Evolutionary conservation across 2,329 filamentous ascomycete species (phyloP).

Genomic region (Sporothrix inflata): DNA sequence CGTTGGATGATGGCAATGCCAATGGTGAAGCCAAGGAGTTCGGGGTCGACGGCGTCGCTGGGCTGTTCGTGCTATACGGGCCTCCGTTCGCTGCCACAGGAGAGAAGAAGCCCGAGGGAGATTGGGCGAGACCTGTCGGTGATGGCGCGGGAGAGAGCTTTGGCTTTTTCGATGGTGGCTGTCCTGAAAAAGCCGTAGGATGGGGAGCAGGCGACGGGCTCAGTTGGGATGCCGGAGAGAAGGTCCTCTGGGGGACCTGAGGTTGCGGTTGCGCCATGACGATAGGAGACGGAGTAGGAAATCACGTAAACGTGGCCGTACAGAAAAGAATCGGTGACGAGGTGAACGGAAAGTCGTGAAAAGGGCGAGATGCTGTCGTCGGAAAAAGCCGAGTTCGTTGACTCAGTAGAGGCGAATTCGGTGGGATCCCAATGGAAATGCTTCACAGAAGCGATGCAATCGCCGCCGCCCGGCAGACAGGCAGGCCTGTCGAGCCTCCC

Average conservation of each 20-base stretch:
- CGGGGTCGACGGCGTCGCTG: constrained; percentile 33
- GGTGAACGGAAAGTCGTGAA: neutral
- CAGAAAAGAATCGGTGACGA: neutral
- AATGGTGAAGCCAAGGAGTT: constrained; percentile 34
- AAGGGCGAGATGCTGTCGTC: neutral
- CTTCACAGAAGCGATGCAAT: neutral
- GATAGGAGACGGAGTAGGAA: neutral
- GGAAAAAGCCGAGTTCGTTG: neutral
- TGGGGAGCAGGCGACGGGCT: constrained; percentile 33
- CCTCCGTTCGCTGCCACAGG: constrained; percentile 13
- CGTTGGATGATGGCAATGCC: constrained; percentile 31
- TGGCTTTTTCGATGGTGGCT: constrained; percentile 36
- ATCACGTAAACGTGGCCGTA: neutral
- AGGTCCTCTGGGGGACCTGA: constrained; percentile 42
- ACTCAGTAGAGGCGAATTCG: neutral
- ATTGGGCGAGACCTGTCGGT: constrained; percentile 28
- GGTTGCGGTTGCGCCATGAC: constrained; percentile 64
- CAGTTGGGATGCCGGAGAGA: constrained; percentile 35
- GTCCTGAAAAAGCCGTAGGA: constrained; percentile 34
- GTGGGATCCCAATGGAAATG: neutral
- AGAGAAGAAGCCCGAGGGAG: constrained; percentile 25
- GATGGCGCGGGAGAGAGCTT: constrained; percentile 32
- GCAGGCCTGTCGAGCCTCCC: constrained; percentile 53
- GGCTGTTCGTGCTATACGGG: constrained; percentile 27
- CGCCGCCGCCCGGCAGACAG: constrained; percentile 45